Base-by-base conservation (phyloP, 2,329 filamentous ascomycete species). In the Monosporascus sp. region DNA sequence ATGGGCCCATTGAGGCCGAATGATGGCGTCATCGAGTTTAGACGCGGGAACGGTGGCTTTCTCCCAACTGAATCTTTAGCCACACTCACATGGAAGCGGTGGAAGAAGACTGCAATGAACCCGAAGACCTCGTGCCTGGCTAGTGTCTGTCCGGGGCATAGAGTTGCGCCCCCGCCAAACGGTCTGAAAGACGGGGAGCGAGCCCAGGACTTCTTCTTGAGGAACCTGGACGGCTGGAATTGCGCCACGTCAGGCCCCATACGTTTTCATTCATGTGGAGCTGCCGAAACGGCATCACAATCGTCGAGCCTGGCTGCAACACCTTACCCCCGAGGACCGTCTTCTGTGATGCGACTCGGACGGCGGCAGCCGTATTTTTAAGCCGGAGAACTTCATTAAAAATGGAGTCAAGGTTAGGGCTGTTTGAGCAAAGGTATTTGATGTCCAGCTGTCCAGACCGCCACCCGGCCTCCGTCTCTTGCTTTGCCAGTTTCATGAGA, bases 401-500 rank as follows among this genome's bases (percentile, higher is more conserved):
- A 15, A 48, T 34, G 4, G 51, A 22, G 2, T 50, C 51, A 3
- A 54, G 27, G 8, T 34, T 20, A 6, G 51, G 51, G 42, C 48
- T 46, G 36, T 51, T 56, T 11, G 47, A 24, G 22, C 37, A 53
- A 2, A 53, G 47, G n/a, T 25, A 38, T 22, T 53, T 51, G 15
- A 53, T 51, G 17, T 56, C 54, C 3, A 51, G 42, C n/a, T 51
- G n/a, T 17, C 39, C 46, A 27, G 18, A 34, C 6, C 3, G 3
- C 54, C 48, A 56, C 1, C 48, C 54, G 4, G 51, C 47, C 38
- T 56, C 49, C 2, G 49, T 56, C 31, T 56, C 54, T 9, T 27
- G 20, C 17, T 44, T 53, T 3, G 50, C 51, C 5, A 37, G 17
- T 24, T 47, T 20, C 11, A 53, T 18, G 3, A 56, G 46, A 5